phyloP scores from a whole-genome alignment of 305 asterid species.

The Ilex paraguariensis region DNA sequence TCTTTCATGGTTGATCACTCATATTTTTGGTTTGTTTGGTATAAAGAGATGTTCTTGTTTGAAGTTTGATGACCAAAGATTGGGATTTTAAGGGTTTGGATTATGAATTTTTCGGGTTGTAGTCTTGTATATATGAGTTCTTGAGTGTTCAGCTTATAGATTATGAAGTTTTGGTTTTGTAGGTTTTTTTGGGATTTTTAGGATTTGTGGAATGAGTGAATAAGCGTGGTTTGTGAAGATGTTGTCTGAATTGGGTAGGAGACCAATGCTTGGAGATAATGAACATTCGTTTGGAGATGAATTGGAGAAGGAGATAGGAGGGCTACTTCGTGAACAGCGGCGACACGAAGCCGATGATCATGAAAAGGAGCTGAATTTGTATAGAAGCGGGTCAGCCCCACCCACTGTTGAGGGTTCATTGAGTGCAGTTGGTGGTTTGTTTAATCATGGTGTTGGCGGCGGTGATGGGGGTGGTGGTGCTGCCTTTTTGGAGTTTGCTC shows the following conservation, averaged over 20 bases:
- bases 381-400: conserved; percentile 98
- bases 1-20: conserved; percentile 32
- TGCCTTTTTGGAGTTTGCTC: conserved; percentile 60
- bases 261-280: conserved; percentile 68
- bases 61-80: too few species aligned
- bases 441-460: conserved; percentile 44
- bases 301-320: conserved; percentile 73
- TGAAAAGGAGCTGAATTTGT: conserved; percentile 92
- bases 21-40: conserved; percentile 4
- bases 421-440: conserved; percentile 91
- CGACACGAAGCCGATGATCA: conserved; percentile 81
- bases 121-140: conserved; percentile 13
- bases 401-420: conserved; percentile 98
- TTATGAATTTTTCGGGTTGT: conserved; percentile 22
- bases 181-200: conserved; percentile 24
- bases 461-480: conserved; percentile 29
- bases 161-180: conserved; percentile 16
- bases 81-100: conserved; percentile 21
- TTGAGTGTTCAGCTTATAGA: conserved; percentile 15
- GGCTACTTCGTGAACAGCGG: conserved; percentile 71
- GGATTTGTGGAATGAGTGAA: conserved; percentile 29
- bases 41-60: too few species aligned
- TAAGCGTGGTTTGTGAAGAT: conserved; percentile 39
- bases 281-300: conserved; percentile 87
- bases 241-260: conserved; percentile 84